A percentile compares a stretch with the other conserved stretches of the same genome.
These are phyloP conservation scores for Arxiozyma slooffiae DNA, from an alignment of 1,139 yeast species.

Conservation along the genomic window DNA sequence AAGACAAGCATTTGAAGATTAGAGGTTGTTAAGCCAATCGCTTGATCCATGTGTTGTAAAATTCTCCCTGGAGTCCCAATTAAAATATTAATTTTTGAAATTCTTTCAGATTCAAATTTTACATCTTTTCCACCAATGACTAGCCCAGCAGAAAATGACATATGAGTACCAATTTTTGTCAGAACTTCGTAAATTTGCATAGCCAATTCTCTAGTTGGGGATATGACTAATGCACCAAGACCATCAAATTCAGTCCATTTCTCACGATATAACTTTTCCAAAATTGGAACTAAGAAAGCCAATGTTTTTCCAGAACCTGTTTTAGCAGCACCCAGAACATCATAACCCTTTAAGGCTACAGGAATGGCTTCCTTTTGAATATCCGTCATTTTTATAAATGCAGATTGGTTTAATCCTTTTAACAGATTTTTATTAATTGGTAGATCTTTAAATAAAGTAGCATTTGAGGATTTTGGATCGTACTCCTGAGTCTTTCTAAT, in stretches of 20 bases:
- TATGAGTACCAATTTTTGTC: slow-evolving; percentile 70
- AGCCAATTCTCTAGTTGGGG: slow-evolving; percentile 93
- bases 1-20: slow-evolving; percentile 75
- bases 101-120: slow-evolving; percentile 75
- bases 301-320: slow-evolving; percentile 97
- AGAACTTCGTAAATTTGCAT: slow-evolving; percentile 89
- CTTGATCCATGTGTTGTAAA: slow-evolving; percentile 89
- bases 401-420: slow-evolving; percentile 62
- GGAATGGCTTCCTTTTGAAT: slow-evolving; percentile 79
- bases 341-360: slow-evolving; percentile 66
- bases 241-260: slow-evolving; percentile 87
- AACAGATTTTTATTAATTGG: slow-evolving; percentile 63
- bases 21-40: slow-evolving; percentile 71
- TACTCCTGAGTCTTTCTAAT: slow-evolving; percentile 42
- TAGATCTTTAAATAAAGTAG: slow-evolving; percentile 49
- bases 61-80: slow-evolving; percentile 96
- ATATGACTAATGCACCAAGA: slow-evolving; percentile 79
- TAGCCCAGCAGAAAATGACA: slow-evolving; percentile 81
- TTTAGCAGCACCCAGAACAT: slow-evolving; percentile 83
- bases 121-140: slow-evolving; percentile 97
- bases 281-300: slow-evolving; percentile 78
- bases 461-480: slow-evolving; percentile 34
- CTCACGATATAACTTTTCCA: slow-evolving; percentile 61
- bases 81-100: slow-evolving; percentile 71
- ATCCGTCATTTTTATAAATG: slow-evolving; percentile 70